Percentiles rank a stretch among this genome's conserved stretches.
Evolutionary conservation across 129 eudicot species (phyloP).

Genomic region (Artemisia annua): DNA sequence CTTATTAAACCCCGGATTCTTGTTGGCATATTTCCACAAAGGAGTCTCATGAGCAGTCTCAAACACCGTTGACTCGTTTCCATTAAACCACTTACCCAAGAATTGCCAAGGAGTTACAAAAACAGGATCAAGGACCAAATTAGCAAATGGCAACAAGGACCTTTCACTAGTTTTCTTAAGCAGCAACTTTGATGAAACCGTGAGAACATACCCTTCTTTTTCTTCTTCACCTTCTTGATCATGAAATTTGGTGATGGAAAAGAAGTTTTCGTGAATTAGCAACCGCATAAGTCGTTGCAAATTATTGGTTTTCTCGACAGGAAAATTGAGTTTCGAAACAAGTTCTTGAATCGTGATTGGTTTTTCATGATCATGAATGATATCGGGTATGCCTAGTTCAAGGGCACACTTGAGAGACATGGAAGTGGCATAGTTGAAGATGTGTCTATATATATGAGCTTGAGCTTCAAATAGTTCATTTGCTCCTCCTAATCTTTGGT

Average conservation of each 20-base stretch:
- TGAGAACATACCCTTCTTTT: constrained; percentile 32
- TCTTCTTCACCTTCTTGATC: constrained; percentile 8
- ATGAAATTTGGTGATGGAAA: constrained; percentile 17
- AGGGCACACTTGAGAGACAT: constrained; percentile 47
- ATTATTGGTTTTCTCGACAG: constrained; percentile 22
- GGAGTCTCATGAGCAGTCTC: constrained; percentile 32
- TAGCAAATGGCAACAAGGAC: constrained; percentile 24
- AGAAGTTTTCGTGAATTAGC: constrained; percentile 33
- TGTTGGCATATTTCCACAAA: constrained; percentile 28
- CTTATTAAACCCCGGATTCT: constrained; percentile 21
- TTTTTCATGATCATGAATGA: constrained; percentile 33
- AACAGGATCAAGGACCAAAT: constrained; percentile 10
- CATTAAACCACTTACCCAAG: constrained; percentile 28
- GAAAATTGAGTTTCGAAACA: constrained; percentile 19
- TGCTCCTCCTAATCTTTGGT: constrained; percentile 20
- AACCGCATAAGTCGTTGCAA: constrained; percentile 39
- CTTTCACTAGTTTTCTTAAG: constrained; percentile 21
- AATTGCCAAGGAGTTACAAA: constrained; percentile 23
- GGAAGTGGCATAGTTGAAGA: constrained; percentile 31
- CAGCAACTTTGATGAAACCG: constrained; percentile 29
- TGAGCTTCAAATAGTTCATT: constrained; percentile 44
- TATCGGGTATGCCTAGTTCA: constrained; percentile 45
- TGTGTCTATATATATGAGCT: constrained; percentile 40
- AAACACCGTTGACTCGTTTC: constrained; percentile 24
- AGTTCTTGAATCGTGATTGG: constrained; percentile 36